phyloP scores from a whole-genome alignment of 2,329 filamentous ascomycete species.

The Neopestalotiopsis sp. region DNA sequence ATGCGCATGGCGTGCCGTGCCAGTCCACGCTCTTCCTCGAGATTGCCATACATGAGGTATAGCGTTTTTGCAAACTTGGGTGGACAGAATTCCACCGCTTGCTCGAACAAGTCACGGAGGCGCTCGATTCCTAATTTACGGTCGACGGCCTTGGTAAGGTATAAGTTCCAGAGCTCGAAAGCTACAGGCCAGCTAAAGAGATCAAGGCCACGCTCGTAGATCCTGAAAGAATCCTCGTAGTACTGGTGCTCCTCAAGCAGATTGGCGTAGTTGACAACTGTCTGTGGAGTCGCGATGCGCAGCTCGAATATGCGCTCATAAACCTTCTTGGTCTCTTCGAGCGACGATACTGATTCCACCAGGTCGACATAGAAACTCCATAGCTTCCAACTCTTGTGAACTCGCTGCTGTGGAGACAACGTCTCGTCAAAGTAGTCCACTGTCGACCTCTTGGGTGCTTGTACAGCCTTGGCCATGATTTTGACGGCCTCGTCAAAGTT shows the following conservation, averaged over 20 bases:
- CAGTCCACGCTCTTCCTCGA: conserved; percentile 94
- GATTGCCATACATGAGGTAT: conserved; percentile 97
- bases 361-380: conserved; percentile 99
- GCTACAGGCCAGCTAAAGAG: conserved; percentile 99
- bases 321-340: conserved; percentile 91
- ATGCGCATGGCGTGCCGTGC: conserved; percentile 98
- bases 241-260: conserved; percentile 93
- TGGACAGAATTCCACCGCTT: conserved; percentile 92
- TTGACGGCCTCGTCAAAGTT: conserved; percentile 94
- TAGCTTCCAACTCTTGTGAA: conserved; percentile 99
- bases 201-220: conserved; percentile 94
- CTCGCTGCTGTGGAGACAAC: conserved; percentile 89
- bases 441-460: conserved; percentile 94
- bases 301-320: conserved; percentile 99
- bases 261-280: conserved; percentile 97
- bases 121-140: conserved; percentile 95
- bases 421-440: conserved; percentile 99
- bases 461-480: conserved; percentile 96
- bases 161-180: conserved; percentile 98
- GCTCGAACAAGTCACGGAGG: conserved; percentile 92
- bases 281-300: conserved; percentile 96
- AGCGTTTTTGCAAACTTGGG: conserved; percentile 95
- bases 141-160: conserved; percentile 95
- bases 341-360: conserved; percentile 88
- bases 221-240: conserved; percentile 96